Evolutionary conservation across 495 filamentous ascomycete genomes (phyloP), one percentile per base, ranked within the genome.

Genomic region (Pseudomonodictys pantanalensis): DNA sequence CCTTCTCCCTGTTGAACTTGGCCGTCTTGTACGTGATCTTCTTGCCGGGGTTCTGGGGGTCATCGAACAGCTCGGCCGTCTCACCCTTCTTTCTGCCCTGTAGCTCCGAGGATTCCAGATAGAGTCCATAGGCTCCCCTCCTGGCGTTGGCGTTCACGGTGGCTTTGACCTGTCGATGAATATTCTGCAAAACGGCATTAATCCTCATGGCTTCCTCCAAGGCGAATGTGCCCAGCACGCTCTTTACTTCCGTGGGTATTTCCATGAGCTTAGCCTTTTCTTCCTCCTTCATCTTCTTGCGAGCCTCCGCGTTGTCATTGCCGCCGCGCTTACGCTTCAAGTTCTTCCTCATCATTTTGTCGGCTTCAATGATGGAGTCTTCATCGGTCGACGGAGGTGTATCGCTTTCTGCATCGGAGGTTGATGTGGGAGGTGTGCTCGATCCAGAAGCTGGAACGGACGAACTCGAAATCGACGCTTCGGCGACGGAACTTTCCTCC

Each of bases 241-340:
- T 17, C 48, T 15, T 44, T n/a, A n/a, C n/a, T 60, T 32, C 55
- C 49, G 22, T 20, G 56, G 12, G n/a, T 38, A 8, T 8, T 29
- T 18, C 35, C 9, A 42, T 44, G 28, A 18, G 24, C 8, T 38
- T 54, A 26, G 26, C 17, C 20, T 22, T n/a, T 24, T 56, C 29
- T 11, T 43, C 20, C 43, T 62, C 10, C 57, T 60, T 64, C 30
- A 35, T 24, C 41, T 43, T 35, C 43, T 64, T 54, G 2, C 28
- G 7, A 22, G 20, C 29, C 9, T 23, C 47, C 2, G 18, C 33
- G 3, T 29, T 24, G 20, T 28, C 46, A 17, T 56, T 42, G 6
- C 47, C 45, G 15, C 22, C 35, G 9, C 49, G 35, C 50, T 63
- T 62, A 23, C 59, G 64, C 48, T 66, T 66, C 38, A 58, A 62